Percentiles rank a stretch among this genome's conserved stretches.
Evolutionary conservation across 2,329 filamentous ascomycete species (phyloP).

Genomic region (Bisporella sp.): DNA sequence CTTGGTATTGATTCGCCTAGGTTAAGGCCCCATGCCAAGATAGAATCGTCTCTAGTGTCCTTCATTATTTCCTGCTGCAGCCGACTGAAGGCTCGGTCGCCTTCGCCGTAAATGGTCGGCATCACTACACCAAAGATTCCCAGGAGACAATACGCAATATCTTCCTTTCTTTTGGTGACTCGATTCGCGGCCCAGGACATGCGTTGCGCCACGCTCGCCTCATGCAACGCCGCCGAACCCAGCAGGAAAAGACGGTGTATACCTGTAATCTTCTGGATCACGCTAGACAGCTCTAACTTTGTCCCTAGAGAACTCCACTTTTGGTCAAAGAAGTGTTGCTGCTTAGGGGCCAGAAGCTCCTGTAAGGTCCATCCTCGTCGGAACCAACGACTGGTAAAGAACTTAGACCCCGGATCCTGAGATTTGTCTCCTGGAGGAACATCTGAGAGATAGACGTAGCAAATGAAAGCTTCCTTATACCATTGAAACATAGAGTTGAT

Average conservation of each 20-base stretch:
- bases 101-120: conserved; percentile 34
- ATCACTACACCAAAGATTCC: conserved; percentile 30
- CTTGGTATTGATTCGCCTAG: neutral
- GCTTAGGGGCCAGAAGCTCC: conserved; percentile 9
- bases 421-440: neutral
- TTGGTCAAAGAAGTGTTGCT: conserved; percentile 23
- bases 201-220: conserved; percentile 1
- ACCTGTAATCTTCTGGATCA: conserved; percentile 4
- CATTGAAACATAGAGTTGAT: conserved; percentile 1
- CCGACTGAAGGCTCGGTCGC: conserved; percentile 22
- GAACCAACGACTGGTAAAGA: conserved; percentile 6
- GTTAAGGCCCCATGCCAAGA: conserved; percentile 6
- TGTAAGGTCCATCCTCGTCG: conserved; percentile 10
- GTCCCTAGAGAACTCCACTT: conserved; percentile 4
- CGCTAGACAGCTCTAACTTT: conserved; percentile 1
- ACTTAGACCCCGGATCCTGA: neutral
- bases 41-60: conserved; percentile 3
- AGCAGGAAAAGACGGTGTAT: conserved; percentile 4
- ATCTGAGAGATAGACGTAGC: conserved; percentile 11
- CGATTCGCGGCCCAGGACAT: conserved; percentile 25
- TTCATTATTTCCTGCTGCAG: conserved; percentile 29
- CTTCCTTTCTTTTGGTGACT: conserved; percentile 29
- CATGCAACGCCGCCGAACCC: neutral
- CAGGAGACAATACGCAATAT: conserved; percentile 35
- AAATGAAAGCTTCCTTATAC: conserved; percentile 5